These are phyloP conservation scores for Plasmodium malariae DNA, from an alignment of 169 alveolate species.

Conservation along the genomic window DNA sequence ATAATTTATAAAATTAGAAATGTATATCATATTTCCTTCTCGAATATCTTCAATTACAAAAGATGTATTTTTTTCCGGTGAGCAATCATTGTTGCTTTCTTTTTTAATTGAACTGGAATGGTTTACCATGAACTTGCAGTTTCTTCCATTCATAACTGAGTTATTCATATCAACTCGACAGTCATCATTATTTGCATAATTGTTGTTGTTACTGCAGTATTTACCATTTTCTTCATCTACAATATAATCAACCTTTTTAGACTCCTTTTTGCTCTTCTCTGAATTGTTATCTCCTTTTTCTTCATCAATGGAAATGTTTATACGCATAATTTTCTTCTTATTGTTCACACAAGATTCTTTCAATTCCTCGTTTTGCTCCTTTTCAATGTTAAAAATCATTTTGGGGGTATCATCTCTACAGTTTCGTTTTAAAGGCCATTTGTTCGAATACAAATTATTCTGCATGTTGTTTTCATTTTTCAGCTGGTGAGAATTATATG, in stretches of 20 bases:
- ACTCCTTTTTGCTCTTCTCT: background rate
- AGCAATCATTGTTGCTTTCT: background rate
- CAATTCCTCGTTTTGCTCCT: conserved; percentile 1
- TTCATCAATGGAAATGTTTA: conserved; percentile 29
- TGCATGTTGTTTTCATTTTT: conserved; percentile 13
- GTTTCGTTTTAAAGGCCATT: conserved; percentile 48
- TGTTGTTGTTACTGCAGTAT: no score
- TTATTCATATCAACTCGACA: no score
- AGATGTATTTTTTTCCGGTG: background rate
- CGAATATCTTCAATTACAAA: background rate
- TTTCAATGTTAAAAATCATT: conserved; percentile 11
- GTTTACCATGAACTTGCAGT: no score
- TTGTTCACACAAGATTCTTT: conserved; percentile 10
- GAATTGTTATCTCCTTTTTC: background rate
- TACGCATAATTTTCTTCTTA: conserved; percentile 42
- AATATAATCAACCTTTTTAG: background rate
- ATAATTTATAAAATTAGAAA: conserved; percentile 43
- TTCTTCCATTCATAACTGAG: no score
- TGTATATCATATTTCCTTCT: conserved; percentile 13
- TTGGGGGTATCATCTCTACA: conserved; percentile 34
- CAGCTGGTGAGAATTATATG: background rate
- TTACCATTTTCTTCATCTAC: no score
- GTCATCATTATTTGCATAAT: no score
- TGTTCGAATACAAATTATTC: conserved; percentile 8
- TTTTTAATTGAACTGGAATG: background rate